Evolutionary conservation across 2,329 filamentous ascomycete species (phyloP).

Genomic region (Epichloe glyceriae): DNA sequence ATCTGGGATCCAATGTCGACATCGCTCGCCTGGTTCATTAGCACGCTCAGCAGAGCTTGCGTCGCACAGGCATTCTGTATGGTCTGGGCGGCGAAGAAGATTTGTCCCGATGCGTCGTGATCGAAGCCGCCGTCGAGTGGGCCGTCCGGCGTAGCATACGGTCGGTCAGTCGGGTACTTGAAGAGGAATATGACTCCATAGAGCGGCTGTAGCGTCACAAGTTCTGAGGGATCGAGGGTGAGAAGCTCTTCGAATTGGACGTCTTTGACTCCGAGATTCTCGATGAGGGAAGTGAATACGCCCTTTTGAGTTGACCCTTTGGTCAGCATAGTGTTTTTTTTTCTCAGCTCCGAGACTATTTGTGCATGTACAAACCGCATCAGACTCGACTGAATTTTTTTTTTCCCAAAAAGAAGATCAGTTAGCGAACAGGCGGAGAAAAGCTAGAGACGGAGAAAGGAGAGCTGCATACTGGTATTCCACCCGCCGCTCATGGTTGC

Average conservation of each 20-base stretch:
- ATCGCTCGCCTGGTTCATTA: slow-evolving; percentile 66
- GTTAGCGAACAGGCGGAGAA: slow-evolving; percentile 2
- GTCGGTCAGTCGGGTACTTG: slow-evolving; percentile 72
- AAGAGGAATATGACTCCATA: slow-evolving; percentile 99
- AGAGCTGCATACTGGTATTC: slow-evolving; percentile 62
- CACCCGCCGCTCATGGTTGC: slow-evolving; percentile 63
- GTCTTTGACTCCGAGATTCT: slow-evolving; percentile 77
- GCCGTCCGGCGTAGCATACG: slow-evolving; percentile 43
- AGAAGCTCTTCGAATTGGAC: slow-evolving; percentile 97
- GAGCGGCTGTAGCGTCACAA: slow-evolving; percentile 60
- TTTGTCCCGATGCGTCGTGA: slow-evolving; percentile 54
- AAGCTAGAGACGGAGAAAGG: neutral
- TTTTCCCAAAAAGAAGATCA: neutral
- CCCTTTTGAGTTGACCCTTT: slow-evolving; percentile 34
- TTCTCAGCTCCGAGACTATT: neutral
- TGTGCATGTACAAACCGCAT: slow-evolving; percentile 55
- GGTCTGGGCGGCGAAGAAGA: slow-evolving; percentile 94
- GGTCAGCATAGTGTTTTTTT: neutral
- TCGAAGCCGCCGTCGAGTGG: slow-evolving; percentile 79
- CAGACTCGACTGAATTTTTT: slow-evolving; percentile 58
- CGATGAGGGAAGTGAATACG: slow-evolving; percentile 93
- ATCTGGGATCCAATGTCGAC: slow-evolving; percentile 63
- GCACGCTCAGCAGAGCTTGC: slow-evolving; percentile 81
- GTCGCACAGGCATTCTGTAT: slow-evolving; percentile 98
- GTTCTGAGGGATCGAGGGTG: slow-evolving; percentile 65